Evolutionary conservation across 2,329 filamentous ascomycete species (phyloP).

Genomic region (Fonsecaea monophora): DNA sequence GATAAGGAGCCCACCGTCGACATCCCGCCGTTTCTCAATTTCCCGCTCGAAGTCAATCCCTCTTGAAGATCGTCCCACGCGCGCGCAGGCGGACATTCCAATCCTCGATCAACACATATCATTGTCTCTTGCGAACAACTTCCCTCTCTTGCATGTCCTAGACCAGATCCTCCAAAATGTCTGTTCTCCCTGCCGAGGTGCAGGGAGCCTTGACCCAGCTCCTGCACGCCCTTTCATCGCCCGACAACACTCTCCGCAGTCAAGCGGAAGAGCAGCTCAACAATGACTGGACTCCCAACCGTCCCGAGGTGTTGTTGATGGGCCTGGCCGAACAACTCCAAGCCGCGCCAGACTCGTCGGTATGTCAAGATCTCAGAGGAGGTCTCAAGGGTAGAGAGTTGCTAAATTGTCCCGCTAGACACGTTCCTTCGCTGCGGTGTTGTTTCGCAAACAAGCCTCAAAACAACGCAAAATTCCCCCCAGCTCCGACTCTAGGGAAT

Average conservation of each 20-base stretch:
- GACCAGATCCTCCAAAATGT: slow-evolving; percentile 64
- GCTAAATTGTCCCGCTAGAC: slow-evolving; percentile 61
- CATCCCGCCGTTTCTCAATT: slow-evolving; percentile 7
- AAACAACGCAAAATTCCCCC: slow-evolving; percentile 79
- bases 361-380: slow-evolving; percentile 54
- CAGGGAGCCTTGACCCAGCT: slow-evolving; percentile 85
- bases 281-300: slow-evolving; percentile 82
- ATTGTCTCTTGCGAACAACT: neutral
- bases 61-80: slow-evolving; percentile 6
- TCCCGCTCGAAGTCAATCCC: too few species aligned
- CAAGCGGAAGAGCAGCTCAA: slow-evolving; percentile 90
- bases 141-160: slow-evolving; percentile 25
- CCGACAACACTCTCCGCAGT: slow-evolving; percentile 84
- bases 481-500: slow-evolving; percentile 75
- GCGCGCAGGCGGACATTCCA: slow-evolving; percentile 20
- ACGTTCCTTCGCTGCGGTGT: slow-evolving; percentile 88
- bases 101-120: slow-evolving; percentile 1
- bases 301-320: slow-evolving; percentile 89
- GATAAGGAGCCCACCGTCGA: neutral
- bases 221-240: slow-evolving; percentile 83
- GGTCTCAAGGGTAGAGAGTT: slow-evolving; percentile 8
- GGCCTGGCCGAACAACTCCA: slow-evolving; percentile 91
- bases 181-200: slow-evolving; percentile 81
- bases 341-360: slow-evolving; percentile 73
- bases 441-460: slow-evolving; percentile 91